Percentiles rank a stretch among this genome's conserved stretches.
Evolutionary conservation across 208 protist genomes (phyloP).

Genomic region (Strigomonas culicis): DNA sequence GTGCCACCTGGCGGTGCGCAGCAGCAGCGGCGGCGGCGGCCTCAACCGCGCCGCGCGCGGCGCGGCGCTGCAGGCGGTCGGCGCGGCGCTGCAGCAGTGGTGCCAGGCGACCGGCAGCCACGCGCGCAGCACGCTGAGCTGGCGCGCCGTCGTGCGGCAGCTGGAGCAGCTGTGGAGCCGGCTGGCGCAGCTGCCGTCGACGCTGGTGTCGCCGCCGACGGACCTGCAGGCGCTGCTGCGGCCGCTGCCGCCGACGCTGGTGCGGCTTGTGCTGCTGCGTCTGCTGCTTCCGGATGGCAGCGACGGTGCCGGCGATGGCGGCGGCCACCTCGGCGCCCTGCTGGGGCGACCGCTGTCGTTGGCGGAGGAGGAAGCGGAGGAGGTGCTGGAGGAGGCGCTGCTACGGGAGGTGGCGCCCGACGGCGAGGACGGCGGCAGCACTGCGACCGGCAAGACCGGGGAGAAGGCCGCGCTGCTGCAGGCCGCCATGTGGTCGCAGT

Average conservation of each 20-base stretch:
- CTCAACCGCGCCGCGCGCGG: background rate
- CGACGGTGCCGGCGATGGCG: too few species aligned
- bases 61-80: background rate
- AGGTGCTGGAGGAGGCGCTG: too few species aligned
- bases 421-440: too few species aligned
- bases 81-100: background rate
- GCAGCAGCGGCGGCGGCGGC: background rate
- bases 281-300: too few species aligned
- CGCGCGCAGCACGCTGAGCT: background rate
- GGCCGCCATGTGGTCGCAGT: too few species aligned
- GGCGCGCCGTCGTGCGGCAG: background rate
- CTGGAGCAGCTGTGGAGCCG: background rate
- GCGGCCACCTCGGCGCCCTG: too few species aligned
- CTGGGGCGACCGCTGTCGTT: too few species aligned
- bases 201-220: background rate
- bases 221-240: constrained; percentile 12
- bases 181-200: background rate
- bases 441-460: too few species aligned
- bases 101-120: background rate
- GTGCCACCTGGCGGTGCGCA: too few species aligned
- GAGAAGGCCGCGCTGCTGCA: too few species aligned
- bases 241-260: constrained; percentile 17
- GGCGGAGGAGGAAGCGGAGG: too few species aligned
- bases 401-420: too few species aligned
- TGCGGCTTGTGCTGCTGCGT: constrained; percentile 19